Base-by-base conservation (phyloP, 1,139 yeast species). In the Protomyces gravidus region DNA sequence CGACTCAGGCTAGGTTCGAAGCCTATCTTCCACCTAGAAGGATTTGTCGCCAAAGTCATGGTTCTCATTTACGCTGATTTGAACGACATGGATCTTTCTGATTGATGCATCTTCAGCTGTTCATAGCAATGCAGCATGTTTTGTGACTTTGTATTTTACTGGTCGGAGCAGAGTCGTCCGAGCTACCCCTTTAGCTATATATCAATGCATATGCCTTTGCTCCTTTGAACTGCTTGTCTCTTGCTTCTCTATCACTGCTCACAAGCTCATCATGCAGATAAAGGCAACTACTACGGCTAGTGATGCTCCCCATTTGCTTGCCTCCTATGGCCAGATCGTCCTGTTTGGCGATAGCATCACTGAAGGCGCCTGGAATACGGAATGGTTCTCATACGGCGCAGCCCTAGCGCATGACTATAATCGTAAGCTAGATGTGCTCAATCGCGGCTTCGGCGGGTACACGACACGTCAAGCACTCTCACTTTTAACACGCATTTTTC, bases 1-100 rank as follows among this genome's bases (percentile, higher is more conserved):
- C 80, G 99, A 61, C 76, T 92, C 63, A 81, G 92, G 64, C 76
- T 87, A 63, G 98, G 98, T 1, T 81, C 80, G 65, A 92, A 92
- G 71, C 86, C 92, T 48, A 92, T 92, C 15, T 92, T 89, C 72
- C 99, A 92, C 71, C 75, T 92, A 62, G 99, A 92, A 73, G 98
- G 97, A 1, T 92, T 89, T 70, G 81, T 87, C 17, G 97, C 97
- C 0, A 85, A 81, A 69, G 82, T 83, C 1, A 92, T 92, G 97
- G 39, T 53, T 45, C 45, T 53, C 27, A 51, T 53, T 28, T 53
- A 53, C 21, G 47, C 58, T 23, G 58, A 53, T 47, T 26, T 53
- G 36, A 53, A 53, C n/a, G 58, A 46, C 27, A 50, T 53, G 46
- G 58, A 53, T 26, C 48, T 53, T 23, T 36, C 42, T n/a, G 42